Base-by-base conservation (phyloP, 73 alveolate genomes). In the Paramecium sonneborni region DNA sequence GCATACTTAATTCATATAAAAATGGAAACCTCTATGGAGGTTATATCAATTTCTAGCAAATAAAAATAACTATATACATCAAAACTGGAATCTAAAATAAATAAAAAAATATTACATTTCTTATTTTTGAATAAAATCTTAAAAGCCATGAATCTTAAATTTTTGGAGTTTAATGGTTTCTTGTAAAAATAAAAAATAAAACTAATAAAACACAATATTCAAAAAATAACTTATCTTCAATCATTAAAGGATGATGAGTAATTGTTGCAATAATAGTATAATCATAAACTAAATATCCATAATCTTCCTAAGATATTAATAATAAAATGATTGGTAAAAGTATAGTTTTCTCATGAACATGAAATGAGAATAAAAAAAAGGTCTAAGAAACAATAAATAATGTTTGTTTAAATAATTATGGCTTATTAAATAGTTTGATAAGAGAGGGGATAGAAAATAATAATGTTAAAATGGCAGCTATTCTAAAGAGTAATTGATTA, bases 261-360 rank as follows among this genome's bases (percentile, higher is more conserved):
- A 86, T 62, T 18, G 76, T 52, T 20, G 88, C 57, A 3, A 86
- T 86, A 11, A 76, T 86, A 15, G 72, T 55, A 58, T 62, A 86
- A 58, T 86, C 93, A 57, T 39, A 41, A 12, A 41, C 84, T 21
- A 62, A 62, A 39, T 34, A 26, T 41, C 85, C 85, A 32, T 62
- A 62, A 23, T 58, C 68, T 18, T 76, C 58, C 41, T 57, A n/a
- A 76, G 55, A 37, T 35, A 52, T 30, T 7, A 86, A 55, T 48
- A 92, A 39, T 35, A 88, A 68, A 21, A 90, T 46, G 2, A 93
- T 48, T 6, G 96, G 96, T 14, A 93, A 30, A 18, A 93, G 82
- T 21, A 93, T 93, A 1, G 96, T 93, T 62, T 93, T 93, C 55
- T 93, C 96, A 79, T 93, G 96, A 6, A 93, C 96, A 82, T 93